These are phyloP conservation scores for Cryomyces minteri DNA, from an alignment of 495 filamentous ascomycete genomes.

Conservation along the genomic window DNA sequence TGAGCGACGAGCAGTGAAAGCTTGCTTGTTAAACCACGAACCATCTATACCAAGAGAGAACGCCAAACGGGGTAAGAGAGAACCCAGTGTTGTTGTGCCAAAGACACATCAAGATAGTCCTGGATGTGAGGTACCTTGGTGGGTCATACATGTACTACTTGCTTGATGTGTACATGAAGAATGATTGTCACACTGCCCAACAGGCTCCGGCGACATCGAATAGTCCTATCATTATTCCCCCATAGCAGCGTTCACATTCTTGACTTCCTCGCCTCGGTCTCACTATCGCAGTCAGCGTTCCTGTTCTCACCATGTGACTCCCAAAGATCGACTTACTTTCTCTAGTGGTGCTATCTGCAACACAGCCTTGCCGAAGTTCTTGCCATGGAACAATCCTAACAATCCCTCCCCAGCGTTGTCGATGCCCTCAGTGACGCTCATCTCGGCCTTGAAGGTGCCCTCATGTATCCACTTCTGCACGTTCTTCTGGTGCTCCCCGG, in stretches of 20 bases:
- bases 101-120: too few species aligned
- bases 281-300: not conserved
- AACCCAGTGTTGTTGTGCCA: too few species aligned
- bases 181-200: too few species aligned
- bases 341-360: conserved; percentile 41
- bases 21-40: too few species aligned
- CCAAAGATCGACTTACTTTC: not conserved
- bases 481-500: conserved; percentile 61
- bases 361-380: conserved; percentile 87
- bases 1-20: too few species aligned
- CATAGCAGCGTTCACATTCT: not conserved
- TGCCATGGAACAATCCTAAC: conserved; percentile 69
- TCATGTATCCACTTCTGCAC: conserved; percentile 73
- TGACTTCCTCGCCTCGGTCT: not conserved
- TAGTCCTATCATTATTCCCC: too few species aligned
- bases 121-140: too few species aligned
- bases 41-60: too few species aligned
- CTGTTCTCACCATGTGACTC: not conserved
- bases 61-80: too few species aligned
- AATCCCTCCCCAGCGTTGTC: conserved; percentile 68
- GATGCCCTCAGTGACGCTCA: conserved; percentile 56
- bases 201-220: too few species aligned
- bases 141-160: too few species aligned
- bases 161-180: too few species aligned
- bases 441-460: conserved; percentile 56